Percentiles rank a stretch among this genome's conserved stretches.
Conservation (phyloP, 169 alveolate species). For the Perkinsus olseni region DNA sequence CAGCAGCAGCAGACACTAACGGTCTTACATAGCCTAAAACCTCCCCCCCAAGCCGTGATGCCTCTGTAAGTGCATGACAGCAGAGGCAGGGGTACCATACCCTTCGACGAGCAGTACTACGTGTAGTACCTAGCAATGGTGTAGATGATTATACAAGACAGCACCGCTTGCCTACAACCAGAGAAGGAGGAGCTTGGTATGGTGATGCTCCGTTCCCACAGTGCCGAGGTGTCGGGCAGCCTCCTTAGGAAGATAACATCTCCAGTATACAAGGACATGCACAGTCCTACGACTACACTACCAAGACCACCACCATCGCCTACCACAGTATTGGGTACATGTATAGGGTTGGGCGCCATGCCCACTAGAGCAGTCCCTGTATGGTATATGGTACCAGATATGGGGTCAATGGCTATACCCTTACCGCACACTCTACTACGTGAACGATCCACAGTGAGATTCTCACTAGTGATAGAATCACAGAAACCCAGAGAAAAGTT, state of each 20-base stretch:
- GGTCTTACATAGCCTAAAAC: neutral
- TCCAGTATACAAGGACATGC: neutral
- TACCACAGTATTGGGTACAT: too few species aligned
- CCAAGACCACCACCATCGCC: neutral
- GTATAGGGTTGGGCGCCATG: too few species aligned
- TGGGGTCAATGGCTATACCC: neutral
- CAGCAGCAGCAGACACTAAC: neutral
- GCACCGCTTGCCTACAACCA: too few species aligned
- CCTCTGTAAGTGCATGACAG: neutral
- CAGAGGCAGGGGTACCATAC: neutral
- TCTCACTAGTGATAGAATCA: neutral
- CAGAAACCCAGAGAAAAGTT: neutral
- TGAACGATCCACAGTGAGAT: neutral
- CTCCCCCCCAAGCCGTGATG: neutral
- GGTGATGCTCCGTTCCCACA: too few species aligned
- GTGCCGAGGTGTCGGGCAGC: neutral
- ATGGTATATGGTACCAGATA: neutral
- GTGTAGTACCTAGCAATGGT: too few species aligned
- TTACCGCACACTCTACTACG: neutral
- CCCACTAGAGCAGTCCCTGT: neutral
- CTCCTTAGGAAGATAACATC: neutral
- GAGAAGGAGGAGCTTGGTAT: too few species aligned
- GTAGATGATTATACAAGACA: too few species aligned
- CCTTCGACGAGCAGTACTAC: too few species aligned
- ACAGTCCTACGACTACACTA: neutral